These are phyloP conservation scores for Botrytis cinerea DNA, from an alignment of 2,329 filamentous ascomycete species.

Conservation along the genomic window DNA sequence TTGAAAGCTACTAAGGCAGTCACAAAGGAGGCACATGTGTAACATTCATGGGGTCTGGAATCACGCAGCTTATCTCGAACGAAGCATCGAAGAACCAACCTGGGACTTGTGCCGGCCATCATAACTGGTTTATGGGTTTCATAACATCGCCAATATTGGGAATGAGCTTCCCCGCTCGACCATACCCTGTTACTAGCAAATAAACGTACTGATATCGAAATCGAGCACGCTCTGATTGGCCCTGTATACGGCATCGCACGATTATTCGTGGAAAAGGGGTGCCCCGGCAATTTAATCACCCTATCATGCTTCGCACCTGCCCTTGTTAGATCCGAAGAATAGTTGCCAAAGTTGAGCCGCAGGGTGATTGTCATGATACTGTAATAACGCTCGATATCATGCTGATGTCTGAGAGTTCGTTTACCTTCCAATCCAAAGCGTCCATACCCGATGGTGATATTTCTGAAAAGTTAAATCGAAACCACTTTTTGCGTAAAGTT, in stretches of 20 bases:
- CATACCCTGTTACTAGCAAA: neutral
- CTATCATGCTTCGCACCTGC: conserved; percentile 1
- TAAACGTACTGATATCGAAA: neutral
- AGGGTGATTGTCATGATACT: neutral
- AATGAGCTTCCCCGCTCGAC: neutral
- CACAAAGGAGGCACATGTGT: neutral
- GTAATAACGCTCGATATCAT: neutral
- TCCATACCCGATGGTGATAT: neutral
- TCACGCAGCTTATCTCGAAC: neutral
- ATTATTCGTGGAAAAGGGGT: neutral
- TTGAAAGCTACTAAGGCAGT: conserved; percentile 1
- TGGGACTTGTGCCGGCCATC: neutral
- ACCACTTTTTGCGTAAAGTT: conserved; percentile 15
- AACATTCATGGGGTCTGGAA: conserved; percentile 2
- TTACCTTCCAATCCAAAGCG: conserved; percentile 19
- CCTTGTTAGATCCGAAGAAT: neutral
- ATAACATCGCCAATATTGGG: neutral
- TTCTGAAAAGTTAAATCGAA: neutral
- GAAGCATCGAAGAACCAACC: neutral
- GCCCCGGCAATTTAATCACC: neutral
- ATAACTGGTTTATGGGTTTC: neutral
- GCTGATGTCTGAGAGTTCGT: neutral
- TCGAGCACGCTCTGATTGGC: conserved; percentile 8
- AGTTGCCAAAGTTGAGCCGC: neutral
- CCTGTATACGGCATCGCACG: neutral